Percentiles rank a stretch among this genome's conserved stretches.
Evolutionary conservation across 2,329 filamentous ascomycete genomes (phyloP).

Genomic region (Botryotinia convoluta): DNA sequence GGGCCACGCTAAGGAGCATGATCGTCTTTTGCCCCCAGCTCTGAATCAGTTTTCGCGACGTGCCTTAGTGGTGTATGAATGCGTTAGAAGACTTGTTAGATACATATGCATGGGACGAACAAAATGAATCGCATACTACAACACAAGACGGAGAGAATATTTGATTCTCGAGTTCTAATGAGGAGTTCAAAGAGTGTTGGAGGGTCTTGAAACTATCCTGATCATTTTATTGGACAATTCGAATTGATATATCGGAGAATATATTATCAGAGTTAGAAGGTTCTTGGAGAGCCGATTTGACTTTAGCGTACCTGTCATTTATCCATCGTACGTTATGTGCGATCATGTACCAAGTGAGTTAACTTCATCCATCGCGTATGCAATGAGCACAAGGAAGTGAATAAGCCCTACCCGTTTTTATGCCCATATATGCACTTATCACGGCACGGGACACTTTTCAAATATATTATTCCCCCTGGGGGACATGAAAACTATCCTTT

Average conservation of each 20-base stretch:
- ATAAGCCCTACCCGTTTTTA: background rate
- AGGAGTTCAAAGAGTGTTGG: background rate
- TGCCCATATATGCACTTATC: background rate
- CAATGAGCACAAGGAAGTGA: background rate
- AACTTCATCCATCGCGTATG: background rate
- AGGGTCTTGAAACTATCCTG: background rate
- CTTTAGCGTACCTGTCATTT: background rate
- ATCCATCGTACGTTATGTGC: background rate
- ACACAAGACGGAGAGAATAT: background rate
- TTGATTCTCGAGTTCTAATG: background rate
- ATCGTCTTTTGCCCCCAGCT: conserved; percentile 7
- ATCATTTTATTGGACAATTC: background rate
- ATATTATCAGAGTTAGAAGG: background rate
- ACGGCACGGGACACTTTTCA: background rate
- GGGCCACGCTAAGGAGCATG: background rate
- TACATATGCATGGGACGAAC: background rate
- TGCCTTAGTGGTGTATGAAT: background rate
- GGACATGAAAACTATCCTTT: background rate
- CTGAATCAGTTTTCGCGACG: background rate
- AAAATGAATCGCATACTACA: background rate
- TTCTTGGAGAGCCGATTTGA: background rate
- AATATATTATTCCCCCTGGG: background rate
- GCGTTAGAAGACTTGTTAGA: background rate
- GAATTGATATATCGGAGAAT: background rate
- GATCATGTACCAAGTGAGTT: background rate